phyloP scores from a whole-genome alignment of 495 filamentous ascomycete genomes.

The Aspergillus wentii region DNA sequence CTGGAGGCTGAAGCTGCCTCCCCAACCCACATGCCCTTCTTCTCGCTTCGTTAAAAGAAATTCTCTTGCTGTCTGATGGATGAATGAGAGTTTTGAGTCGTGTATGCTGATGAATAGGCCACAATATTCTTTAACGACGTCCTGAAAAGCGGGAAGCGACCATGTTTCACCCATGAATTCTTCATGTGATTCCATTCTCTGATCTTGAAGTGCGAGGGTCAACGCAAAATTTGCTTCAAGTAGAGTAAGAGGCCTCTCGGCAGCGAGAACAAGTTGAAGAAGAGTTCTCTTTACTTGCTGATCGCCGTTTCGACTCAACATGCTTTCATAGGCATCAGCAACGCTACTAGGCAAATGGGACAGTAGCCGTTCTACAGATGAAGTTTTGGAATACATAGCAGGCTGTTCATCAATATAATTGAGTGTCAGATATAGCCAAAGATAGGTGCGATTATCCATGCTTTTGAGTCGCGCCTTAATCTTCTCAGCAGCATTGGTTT shows the following conservation, averaged over 20 bases:
- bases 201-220: slow-evolving; percentile 4
- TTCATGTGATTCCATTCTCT: neutral
- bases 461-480: slow-evolving; percentile 23
- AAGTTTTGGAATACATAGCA: slow-evolving; percentile 4
- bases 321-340: slow-evolving; percentile 29
- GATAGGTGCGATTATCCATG: slow-evolving; percentile 34
- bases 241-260: slow-evolving; percentile 18
- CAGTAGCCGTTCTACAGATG: slow-evolving; percentile 17
- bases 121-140: slow-evolving; percentile 23
- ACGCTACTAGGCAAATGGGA: slow-evolving; percentile 20
- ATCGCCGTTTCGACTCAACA: slow-evolving; percentile 10
- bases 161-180: slow-evolving; percentile 4
- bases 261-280: slow-evolving; percentile 21
- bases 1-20: no score
- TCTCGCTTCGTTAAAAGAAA: slow-evolving; percentile 11
- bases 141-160: slow-evolving; percentile 11
- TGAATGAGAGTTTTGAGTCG: slow-evolving; percentile 28
- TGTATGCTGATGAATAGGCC: slow-evolving; percentile 31
- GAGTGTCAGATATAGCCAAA: slow-evolving; percentile 35
- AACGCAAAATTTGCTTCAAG: slow-evolving; percentile 13
- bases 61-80: slow-evolving; percentile 40
- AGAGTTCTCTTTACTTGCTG: slow-evolving; percentile 11
- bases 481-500: neutral
- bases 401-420: slow-evolving; percentile 17
- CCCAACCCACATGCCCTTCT: neutral